A percentile compares a stretch with the other conserved stretches of the same genome.
Conservation (phyloP, 2,329 filamentous ascomycete genomes). For the Alternaria consortialis region DNA sequence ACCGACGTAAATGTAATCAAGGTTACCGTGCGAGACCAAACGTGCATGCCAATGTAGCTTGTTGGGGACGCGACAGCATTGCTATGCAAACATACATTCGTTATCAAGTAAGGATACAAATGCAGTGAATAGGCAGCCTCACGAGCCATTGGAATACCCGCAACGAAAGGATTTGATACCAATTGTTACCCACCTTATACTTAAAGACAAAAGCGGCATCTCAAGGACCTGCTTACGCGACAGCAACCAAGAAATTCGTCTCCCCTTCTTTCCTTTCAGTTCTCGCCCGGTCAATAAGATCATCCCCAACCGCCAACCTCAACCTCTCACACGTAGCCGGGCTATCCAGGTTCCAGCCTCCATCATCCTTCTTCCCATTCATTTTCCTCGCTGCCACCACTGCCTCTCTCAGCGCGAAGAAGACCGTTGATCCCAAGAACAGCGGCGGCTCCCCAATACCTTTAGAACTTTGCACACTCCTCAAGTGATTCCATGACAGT, state of each 20-base stretch:
- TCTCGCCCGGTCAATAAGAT: conserved; percentile 74
- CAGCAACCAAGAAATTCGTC: conserved; percentile 42
- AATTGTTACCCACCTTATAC: neutral
- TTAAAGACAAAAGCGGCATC: neutral
- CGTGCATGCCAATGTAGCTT: neutral
- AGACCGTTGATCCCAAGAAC: conserved; percentile 83
- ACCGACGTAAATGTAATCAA: neutral
- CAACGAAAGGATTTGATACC: too few relatives aligned
- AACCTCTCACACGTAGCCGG: conserved; percentile 86
- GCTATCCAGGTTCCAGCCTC: conserved; percentile 70
- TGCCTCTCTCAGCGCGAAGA: conserved; percentile 87
- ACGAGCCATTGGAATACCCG: too few relatives aligned
- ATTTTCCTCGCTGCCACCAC: conserved; percentile 73
- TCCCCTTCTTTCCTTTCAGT: conserved; percentile 77
- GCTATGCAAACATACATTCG: neutral
- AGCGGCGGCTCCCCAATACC: conserved; percentile 77
- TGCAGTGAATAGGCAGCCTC: neutral
- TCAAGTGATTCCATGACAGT: conserved; percentile 81
- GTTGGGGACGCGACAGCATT: neutral
- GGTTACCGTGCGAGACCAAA: too few relatives aligned
- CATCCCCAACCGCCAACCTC: conserved; percentile 78
- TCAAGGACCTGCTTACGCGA: conserved; percentile 23
- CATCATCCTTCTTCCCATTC: conserved; percentile 48
- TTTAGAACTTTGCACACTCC: conserved; percentile 82
- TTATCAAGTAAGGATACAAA: neutral